phyloP scores from a whole-genome alignment of 1,284 basidiomycete species.

The Inonotus hispidus region DNA sequence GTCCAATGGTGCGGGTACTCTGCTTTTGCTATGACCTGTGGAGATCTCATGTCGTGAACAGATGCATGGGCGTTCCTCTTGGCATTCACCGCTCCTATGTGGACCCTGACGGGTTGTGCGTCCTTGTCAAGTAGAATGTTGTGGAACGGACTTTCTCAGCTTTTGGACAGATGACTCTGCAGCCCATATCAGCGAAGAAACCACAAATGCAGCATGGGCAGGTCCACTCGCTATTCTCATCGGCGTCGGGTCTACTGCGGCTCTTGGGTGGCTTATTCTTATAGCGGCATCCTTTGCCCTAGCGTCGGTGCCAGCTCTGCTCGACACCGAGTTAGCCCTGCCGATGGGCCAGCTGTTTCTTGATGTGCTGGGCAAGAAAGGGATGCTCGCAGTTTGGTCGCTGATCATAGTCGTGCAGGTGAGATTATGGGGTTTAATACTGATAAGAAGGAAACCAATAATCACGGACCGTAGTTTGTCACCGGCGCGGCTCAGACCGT shows the following conservation, averaged over 20 bases:
- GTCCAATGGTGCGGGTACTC: constrained; percentile 41
- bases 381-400: constrained; percentile 68
- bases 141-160: background rate
- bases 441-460: constrained; percentile 67
- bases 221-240: constrained; percentile 75
- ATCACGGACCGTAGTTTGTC: constrained; percentile 50
- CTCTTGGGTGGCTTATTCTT: constrained; percentile 57
- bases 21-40: background rate
- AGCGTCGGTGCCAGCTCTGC: constrained; percentile 46
- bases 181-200: constrained; percentile 75
- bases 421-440: constrained; percentile 51
- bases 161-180: constrained; percentile 59
- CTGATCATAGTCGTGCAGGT: constrained; percentile 68
- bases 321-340: constrained; percentile 47
- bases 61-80: constrained; percentile 71
- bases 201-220: constrained; percentile 56
- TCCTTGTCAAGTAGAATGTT: background rate
- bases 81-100: constrained; percentile 70
- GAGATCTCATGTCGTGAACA: constrained; percentile 24
- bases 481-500: constrained; percentile 72
- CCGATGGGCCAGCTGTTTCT: constrained; percentile 71
- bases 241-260: constrained; percentile 53
- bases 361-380: constrained; percentile 57
- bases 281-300: constrained; percentile 65
- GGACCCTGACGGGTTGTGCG: constrained; percentile 71